Base-by-base conservation (phyloP, 345 rosid genomes). In the Heritiera fomes region DNA sequence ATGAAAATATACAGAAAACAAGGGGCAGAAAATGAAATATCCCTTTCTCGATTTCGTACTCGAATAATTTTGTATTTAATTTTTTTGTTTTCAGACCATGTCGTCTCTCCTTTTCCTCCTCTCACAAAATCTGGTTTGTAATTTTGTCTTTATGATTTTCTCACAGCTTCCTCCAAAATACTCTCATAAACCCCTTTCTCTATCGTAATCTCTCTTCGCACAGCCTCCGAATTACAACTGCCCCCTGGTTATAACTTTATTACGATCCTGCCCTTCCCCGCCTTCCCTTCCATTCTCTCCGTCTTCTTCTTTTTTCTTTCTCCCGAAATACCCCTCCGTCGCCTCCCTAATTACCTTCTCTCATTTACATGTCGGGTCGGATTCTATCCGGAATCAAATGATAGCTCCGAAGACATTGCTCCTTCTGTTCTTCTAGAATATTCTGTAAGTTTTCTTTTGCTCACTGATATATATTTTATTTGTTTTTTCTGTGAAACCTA, bases 251-350 rank as follows among this genome's bases (percentile, higher is more conserved):
- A 3, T 66, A 64, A 9, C 78, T 49, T 58, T 76, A 47, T 84
- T 80, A 77, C 85, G 88, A 87, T 78, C 87, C 82, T 79, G 77
- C 81, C 83, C 78, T 52, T 65, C 80, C 50, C 53, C 30, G 64
- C 79, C 81, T 80, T 68, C 71, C 80, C 62, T 9, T 59, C 75
- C 80, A 50, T 9, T 59, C 50, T 77, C 71, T 66, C 66, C 15
- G 53, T 14, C 73, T 13, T 32, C 5, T 30, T 34, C 15, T 28
- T 43, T 43, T 14, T 52, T 20, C 45, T 46, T 32, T 23, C 75
- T 68, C 79, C 78, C 28, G 20, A 64, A 83, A 79, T 85, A 82
- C 62, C 79, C 80, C 73, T 78, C 87, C 79, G 47, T 40, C 12
- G 77, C 49, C 75, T 53, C 73, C 53, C 67, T 15, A 18, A 69